A percentile compares a stretch with the other conserved stretches of the same genome.
Evolutionary conservation across 2,329 filamentous ascomycete genomes (phyloP).

Genomic region (Cladosporium velox): DNA sequence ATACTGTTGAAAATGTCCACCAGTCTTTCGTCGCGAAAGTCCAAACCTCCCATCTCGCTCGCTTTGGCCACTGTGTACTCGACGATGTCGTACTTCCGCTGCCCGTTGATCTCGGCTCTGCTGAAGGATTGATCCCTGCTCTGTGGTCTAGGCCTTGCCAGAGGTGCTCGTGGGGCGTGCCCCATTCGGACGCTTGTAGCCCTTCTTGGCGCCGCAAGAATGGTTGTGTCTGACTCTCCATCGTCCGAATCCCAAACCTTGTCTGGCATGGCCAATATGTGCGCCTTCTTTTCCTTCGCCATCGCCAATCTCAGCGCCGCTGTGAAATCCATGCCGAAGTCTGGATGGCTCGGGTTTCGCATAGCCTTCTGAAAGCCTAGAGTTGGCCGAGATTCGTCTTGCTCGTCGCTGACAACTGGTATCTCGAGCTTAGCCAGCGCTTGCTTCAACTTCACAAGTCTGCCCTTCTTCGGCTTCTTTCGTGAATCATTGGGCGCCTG

Average conservation of each 20-base stretch:
- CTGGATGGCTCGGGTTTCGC: not conserved
- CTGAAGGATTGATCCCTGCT: not conserved
- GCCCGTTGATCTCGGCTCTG: not conserved
- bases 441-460: not conserved
- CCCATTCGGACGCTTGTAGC: not conserved
- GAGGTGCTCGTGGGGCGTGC: not conserved
- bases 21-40: not conserved
- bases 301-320: not conserved
- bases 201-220: not conserved
- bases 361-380: not conserved
- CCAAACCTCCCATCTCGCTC: not conserved
- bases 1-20: not conserved
- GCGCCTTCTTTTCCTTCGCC: not conserved
- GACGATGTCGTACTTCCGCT: not conserved
- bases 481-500: not conserved
- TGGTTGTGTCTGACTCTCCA: not conserved
- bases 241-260: not conserved
- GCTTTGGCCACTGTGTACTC: not conserved
- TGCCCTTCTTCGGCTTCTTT: not conserved
- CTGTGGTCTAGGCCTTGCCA: not conserved
- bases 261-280: not conserved
- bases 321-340: not conserved
- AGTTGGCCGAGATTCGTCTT: not conserved
- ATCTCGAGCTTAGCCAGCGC: not conserved
- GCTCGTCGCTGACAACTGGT: not conserved